phyloP scores from a whole-genome alignment of 192 early-diverging fungal species.

The Physocladia obscura region DNA sequence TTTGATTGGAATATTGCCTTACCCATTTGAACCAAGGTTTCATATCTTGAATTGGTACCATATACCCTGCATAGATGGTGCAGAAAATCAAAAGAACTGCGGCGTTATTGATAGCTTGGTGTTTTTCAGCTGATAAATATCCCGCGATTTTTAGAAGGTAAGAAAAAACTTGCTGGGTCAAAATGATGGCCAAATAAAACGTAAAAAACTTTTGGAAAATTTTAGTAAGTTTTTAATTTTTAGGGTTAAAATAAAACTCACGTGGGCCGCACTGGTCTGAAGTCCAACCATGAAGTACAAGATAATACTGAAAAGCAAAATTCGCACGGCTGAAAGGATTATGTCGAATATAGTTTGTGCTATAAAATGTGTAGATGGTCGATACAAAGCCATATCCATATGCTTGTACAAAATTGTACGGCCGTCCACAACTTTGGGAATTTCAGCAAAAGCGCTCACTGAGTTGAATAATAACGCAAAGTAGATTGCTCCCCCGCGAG shows the following conservation, averaged over 20 bases:
- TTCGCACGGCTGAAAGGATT: conserved; percentile 46
- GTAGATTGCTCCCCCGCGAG: conserved; percentile 78
- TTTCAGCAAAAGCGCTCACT: conserved; percentile 66
- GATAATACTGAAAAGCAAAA: conserved; percentile 55
- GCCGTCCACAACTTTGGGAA: conserved; percentile 69
- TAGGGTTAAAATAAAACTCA: not conserved
- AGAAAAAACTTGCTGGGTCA: conserved; percentile 55
- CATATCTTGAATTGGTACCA: conserved; percentile 60
- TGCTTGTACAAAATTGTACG: conserved; percentile 78
- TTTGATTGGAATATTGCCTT: not conserved
- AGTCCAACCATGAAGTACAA: conserved; percentile 68
- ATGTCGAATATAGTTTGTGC: conserved; percentile 57
- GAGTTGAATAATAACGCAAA: conserved; percentile 65
- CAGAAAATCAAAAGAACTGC: conserved; percentile 54
- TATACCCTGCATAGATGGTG: conserved; percentile 61
- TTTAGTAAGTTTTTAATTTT: not conserved
- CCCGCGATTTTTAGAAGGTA: conserved; percentile 64
- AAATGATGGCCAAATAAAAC: conserved; percentile 55
- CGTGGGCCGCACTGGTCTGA: conserved; percentile 37
- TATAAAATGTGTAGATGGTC: conserved; percentile 57
- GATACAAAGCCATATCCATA: conserved; percentile 68
- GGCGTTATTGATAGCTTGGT: conserved; percentile 52
- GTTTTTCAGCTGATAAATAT: conserved; percentile 48
- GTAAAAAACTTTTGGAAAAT: conserved; percentile 45
- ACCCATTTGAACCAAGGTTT: conserved; percentile 62